Evolutionary conservation across 192 early-diverging fungal genomes (phyloP), one percentile per base, ranked within the genome.

Genomic region (Diversispora eburnea): DNA sequence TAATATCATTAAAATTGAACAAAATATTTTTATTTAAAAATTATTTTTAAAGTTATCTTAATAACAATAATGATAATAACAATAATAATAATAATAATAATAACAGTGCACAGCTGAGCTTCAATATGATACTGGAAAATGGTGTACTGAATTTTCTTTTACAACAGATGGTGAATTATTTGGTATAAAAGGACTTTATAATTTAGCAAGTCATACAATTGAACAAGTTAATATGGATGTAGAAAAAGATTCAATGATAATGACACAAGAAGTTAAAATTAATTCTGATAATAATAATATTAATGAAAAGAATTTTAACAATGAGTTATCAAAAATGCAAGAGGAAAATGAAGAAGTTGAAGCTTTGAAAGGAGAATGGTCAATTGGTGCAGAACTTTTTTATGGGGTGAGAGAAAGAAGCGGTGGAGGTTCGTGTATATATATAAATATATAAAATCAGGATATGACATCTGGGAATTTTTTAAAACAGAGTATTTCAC

Each of bases 151-250:
- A 73, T 73, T 88, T 20, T 91, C 86, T 25, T 92, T 88, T 77
- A 87, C 87, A 2, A 90, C 93, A 1, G 89, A 90, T 52, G 92
- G 91, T 77, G 87, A 85, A 19, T 79, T 97, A 7, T 75, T 95
- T 47, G 96, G 96, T 22, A 65, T 95, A 46, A 91, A 91, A 69
- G 88, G 87, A n/a, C 80, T 94, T 43, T 91, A 93, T 72, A 91
- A 90, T 74, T 88, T 96, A 77, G 85, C 88, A 62, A 76, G 78
- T 43, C 57, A 65, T 46, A 56, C 12, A 17, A 43, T 49, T 19
- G 48, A 66, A 63, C 56, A 41, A 56, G 39, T 62, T 3, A 57
- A 55, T 41, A 12, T 46, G 43, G 85, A 86, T 2, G 73, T 71
- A 15, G 85, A 91, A 57, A 67, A 85, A 39, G 83, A 78, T 67